Conservation (phyloP, 495 filamentous ascomycete species). For the Penicillium argentinense region DNA sequence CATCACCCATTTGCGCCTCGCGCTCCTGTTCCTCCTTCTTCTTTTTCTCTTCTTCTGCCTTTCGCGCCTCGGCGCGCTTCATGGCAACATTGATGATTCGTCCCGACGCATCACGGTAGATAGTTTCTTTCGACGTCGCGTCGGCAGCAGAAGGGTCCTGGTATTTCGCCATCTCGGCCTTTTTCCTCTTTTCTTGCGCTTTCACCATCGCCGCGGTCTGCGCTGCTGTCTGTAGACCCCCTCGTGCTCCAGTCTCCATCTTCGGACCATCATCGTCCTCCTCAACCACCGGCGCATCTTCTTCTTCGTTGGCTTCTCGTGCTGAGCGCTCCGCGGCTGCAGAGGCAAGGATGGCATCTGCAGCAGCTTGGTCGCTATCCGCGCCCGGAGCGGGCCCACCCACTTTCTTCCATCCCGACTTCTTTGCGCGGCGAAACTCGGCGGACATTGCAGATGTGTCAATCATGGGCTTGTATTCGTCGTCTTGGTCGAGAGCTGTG, state of each 20-base stretch:
- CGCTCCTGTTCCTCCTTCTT: constrained; percentile 58
- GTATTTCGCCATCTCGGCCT: constrained; percentile 41
- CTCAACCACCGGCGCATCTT: constrained; percentile 44
- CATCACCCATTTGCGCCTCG: constrained; percentile 76
- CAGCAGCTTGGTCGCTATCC: constrained; percentile 58
- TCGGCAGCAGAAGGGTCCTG: constrained; percentile 38
- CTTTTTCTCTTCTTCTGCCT: constrained; percentile 69
- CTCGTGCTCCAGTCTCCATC: constrained; percentile 84
- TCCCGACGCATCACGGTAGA: constrained; percentile 91
- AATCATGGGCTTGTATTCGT: constrained; percentile 40
- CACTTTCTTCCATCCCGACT: constrained; percentile 74
- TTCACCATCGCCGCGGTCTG: constrained; percentile 76
- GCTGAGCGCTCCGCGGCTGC: constrained; percentile 63
- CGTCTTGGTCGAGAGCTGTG: constrained; percentile 40
- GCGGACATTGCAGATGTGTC: constrained; percentile 53
- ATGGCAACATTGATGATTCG: constrained; percentile 88
- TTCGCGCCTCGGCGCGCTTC: constrained; percentile 80
- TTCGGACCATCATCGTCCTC: constrained; percentile 30
- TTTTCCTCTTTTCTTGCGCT: constrained; percentile 59
- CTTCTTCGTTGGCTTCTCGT: constrained; percentile 40
- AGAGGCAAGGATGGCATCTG: constrained; percentile 80
- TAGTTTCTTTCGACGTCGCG: constrained; percentile 65
- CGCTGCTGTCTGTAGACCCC: constrained; percentile 79
- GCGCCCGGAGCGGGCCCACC: constrained; percentile 42
- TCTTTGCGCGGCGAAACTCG: constrained; percentile 78